Base-by-base conservation (phyloP, 2,329 filamentous ascomycete genomes). In the Allantophomopsis lycopodina region DNA sequence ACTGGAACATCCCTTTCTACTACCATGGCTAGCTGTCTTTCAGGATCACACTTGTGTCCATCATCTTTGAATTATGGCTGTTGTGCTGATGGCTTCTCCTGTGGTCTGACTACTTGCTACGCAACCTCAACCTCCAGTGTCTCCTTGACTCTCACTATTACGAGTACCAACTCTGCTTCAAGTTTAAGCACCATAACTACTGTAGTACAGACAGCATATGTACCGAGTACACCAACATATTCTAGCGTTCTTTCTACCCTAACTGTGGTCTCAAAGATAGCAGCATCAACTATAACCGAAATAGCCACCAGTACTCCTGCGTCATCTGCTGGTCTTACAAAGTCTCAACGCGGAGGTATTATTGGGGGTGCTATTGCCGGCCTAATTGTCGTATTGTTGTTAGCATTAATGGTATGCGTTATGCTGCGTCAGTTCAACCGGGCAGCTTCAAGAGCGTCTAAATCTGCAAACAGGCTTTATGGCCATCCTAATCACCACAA, bases 41-140 rank as follows among this genome's bases (percentile, higher is more conserved):
- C 56, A 2, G 60, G 55, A 42, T 68, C 63, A 36, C 67, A 61
- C 40, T 55, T 64, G 3, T 76, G 73, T 42, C 64, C 73, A 2
- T 48, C 64, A 5, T 68, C 66, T 1, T 46, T 69, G 4, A 65
- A 64, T 38, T 68, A 63, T 42, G 72, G 71, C 0, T 76, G 73
- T 45, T 77, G 73, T 48, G 55, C 54, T 2, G 62, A 54, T 36
- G 65, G 65, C 4, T 62, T 68, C 60, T 65, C 54, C 18, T 77
- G 73, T 47, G 71, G 61, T 2, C 39, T 52, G 2, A 55, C 50
- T 14, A 53, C 50, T 12, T 77, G 73, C 48, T 75, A 69, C 42
- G 58, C 63, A 1, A 69, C 65, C 0, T 56, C 55, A 0, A 61
- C 66, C 1, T 50, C 58, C 1, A 73, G 69, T 0, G 55, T 60